Evolutionary conservation across 2,329 filamentous ascomycete genomes (phyloP).

Genomic region (Penicillium verrucosum): DNA sequence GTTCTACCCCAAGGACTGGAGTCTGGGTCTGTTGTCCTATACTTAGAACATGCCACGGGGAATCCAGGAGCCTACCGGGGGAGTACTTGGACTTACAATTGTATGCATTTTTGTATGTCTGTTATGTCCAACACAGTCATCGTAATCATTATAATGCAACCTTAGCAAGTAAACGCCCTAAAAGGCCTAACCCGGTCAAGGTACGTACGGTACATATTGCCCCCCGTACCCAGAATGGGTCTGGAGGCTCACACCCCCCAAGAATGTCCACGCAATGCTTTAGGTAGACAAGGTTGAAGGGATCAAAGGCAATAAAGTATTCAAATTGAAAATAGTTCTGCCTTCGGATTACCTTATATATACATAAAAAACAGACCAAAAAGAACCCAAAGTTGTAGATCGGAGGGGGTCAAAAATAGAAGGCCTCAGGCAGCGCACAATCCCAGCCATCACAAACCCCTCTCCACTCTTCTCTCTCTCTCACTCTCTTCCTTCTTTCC

Average conservation of each 20-base stretch:
- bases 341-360: not conserved
- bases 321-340: not conserved
- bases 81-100: not conserved
- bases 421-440: constrained; percentile 12
- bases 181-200: not conserved
- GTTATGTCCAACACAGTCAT: not conserved
- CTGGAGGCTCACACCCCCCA: constrained; percentile 1
- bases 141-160: constrained; percentile 1
- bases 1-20: constrained; percentile 1
- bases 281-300: constrained; percentile 6
- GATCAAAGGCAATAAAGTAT: not conserved
- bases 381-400: not conserved
- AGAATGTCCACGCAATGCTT: constrained; percentile 7
- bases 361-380: not conserved
- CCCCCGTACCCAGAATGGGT: constrained; percentile 3
- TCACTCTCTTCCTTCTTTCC: constrained; percentile 20
- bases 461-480: constrained; percentile 19
- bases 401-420: constrained; percentile 2
- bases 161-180: not conserved
- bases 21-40: constrained; percentile 9
- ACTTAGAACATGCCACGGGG: constrained; percentile 10
- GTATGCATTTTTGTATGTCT: not conserved
- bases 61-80: constrained; percentile 1
- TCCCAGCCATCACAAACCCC: constrained; percentile 31
- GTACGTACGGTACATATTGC: constrained; percentile 6